Evolutionary conservation across 352 stramenopile species (phyloP).

Genomic region (Globisporangium irregulare): DNA sequence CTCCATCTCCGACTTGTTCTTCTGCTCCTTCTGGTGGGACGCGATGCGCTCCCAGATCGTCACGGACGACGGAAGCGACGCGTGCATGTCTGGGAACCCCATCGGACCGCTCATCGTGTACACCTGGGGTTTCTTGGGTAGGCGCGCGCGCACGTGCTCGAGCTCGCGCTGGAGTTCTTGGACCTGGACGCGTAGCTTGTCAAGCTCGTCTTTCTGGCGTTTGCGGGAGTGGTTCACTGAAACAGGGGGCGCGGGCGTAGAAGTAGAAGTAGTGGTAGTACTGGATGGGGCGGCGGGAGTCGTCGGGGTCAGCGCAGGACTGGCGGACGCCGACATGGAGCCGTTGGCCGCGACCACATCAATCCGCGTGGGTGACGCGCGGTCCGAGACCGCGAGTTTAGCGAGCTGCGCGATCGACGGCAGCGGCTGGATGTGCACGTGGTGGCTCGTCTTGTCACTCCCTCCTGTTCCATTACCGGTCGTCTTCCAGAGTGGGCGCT

Average conservation of each 20-base stretch:
- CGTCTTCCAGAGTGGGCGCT: conserved; percentile 14
- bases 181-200: conserved; percentile 43
- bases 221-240: conserved; percentile 48
- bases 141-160: conserved; percentile 16
- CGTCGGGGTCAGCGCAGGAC: not conserved
- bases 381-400: conserved; percentile 14
- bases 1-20: conserved; percentile 68
- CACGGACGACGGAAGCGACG: conserved; percentile 13
- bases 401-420: conserved; percentile 18
- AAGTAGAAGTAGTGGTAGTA: not conserved
- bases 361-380: conserved; percentile 12
- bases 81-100: conserved; percentile 2
- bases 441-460: not conserved
- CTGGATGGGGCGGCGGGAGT: not conserved
- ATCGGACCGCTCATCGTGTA: not conserved
- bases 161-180: conserved; percentile 56
- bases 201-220: conserved; percentile 56
- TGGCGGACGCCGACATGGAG: not conserved
- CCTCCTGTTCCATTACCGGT: not conserved
- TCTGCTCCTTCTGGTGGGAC: conserved; percentile 60
- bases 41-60: conserved; percentile 63
- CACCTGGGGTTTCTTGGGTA: conserved; percentile 10
- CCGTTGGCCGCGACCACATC: not conserved
- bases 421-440: conserved; percentile 16
- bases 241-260: not conserved